Conservation (phyloP, 352 stramenopile genomes). For the Globisporangium ultimum region DNA sequence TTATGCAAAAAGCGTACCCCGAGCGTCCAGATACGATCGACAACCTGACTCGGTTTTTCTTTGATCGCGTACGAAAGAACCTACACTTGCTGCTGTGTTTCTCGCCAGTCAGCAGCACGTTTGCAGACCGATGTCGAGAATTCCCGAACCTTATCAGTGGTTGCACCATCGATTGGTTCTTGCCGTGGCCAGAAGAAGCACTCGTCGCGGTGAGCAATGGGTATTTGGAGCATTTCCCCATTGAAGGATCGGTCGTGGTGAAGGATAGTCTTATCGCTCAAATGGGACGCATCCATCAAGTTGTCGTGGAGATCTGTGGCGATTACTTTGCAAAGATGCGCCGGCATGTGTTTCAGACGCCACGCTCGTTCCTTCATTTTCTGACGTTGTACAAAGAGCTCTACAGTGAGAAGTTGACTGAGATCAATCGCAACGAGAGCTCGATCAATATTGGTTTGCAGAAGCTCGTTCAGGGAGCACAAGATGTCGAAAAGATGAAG, state of each 20-base stretch:
- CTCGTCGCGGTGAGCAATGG: slow-evolving; percentile 79
- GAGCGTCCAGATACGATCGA: slow-evolving; percentile 69
- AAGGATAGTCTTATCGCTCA: slow-evolving; percentile 67
- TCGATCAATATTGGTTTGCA: slow-evolving; percentile 85
- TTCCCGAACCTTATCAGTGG: slow-evolving; percentile 88
- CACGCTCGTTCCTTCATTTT: slow-evolving; percentile 87
- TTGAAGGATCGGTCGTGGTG: slow-evolving; percentile 53
- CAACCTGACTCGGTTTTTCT: slow-evolving; percentile 86
- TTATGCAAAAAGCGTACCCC: slow-evolving; percentile 66
- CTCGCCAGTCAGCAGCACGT: slow-evolving; percentile 76
- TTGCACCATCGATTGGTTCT: slow-evolving; percentile 90
- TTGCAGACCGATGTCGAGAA: slow-evolving; percentile 79
- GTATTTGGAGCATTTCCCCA: slow-evolving; percentile 62
- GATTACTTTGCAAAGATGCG: slow-evolving; percentile 79
- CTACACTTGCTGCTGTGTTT: slow-evolving; percentile 87
- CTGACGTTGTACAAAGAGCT: slow-evolving; percentile 74
- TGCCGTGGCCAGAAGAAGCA: slow-evolving; percentile 87
- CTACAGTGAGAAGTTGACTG: slow-evolving; percentile 68
- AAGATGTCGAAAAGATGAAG: slow-evolving; percentile 91
- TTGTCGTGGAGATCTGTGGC: slow-evolving; percentile 61
- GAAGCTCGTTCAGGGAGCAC: slow-evolving; percentile 82
- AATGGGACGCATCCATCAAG: slow-evolving; percentile 74
- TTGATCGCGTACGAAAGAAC: slow-evolving; percentile 80
- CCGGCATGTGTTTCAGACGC: slow-evolving; percentile 87
- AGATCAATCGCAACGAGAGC: slow-evolving; percentile 79